Evolutionary conservation across 192 early-diverging fungal genomes (phyloP).

Genomic region (Funneliformis geosporum): DNA sequence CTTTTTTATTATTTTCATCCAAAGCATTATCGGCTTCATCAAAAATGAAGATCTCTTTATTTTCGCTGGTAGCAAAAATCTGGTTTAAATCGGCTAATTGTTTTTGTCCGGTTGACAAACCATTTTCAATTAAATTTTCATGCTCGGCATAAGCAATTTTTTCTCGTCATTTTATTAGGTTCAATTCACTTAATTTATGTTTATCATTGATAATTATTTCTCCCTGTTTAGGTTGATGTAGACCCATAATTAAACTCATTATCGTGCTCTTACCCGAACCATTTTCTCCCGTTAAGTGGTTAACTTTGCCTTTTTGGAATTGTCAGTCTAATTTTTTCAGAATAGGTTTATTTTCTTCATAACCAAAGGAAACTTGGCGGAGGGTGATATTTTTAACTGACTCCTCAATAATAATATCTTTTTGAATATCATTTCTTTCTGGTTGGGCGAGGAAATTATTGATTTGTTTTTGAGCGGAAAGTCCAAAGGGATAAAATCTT

Average conservation of each 20-base stretch:
- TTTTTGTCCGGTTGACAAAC: conserved; percentile 26
- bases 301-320: not conserved
- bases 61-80: not conserved
- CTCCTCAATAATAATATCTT: not conserved
- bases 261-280: conserved; percentile 17
- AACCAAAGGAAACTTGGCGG: conserved; percentile 6
- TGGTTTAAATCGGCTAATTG: conserved; percentile 14
- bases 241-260: conserved; percentile 19
- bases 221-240: not conserved
- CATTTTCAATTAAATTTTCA: conserved; percentile 26
- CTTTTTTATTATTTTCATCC: too few relatives aligned
- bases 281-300: not conserved
- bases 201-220: conserved; percentile 19
- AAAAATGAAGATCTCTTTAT: conserved; percentile 26
- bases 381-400: not conserved
- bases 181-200: conserved; percentile 2
- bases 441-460: not conserved
- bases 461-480: not conserved
- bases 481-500: not conserved
- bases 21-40: too few relatives aligned
- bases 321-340: conserved; percentile 13
- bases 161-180: not conserved
- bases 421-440: conserved; percentile 9
- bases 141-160: conserved; percentile 26
- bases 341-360: not conserved